Base-by-base conservation (phyloP, 2,329 filamentous ascomycete genomes). In the Gnomoniopsis smithogilvyi region DNA sequence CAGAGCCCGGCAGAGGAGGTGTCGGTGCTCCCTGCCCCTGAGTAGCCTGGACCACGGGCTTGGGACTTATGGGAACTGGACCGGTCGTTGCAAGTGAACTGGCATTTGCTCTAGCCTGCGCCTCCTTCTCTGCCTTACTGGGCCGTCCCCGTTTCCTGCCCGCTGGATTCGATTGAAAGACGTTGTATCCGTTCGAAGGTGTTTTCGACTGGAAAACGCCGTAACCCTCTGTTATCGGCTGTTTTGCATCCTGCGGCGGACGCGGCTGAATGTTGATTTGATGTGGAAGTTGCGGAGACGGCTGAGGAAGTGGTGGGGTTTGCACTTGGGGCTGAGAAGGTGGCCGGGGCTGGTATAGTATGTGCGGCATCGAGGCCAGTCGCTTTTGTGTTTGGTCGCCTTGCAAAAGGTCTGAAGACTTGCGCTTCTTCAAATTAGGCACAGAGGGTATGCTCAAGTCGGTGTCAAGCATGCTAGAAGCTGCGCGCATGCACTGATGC, bases 91-190 rank as follows among this genome's bases (percentile, higher is more conserved):
- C 58, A 33, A 67, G 65, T 10, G 58, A 56, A 3, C 58, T 62
- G 41, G 59, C 55, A 30, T 59, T 63, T 33, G 61, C 59, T 22
- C 67, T 66, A 11, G 67, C 66, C 12, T 65, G 67, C 11, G 68
- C 67, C 36, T 67, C 64, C 55, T 68, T 68, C 50, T 71, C 70
- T 8, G 66, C 66, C 60, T 72, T 73, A 17, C 70, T 70, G 0
- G 72, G 72, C 17, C 72, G 67, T 3, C 72, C 72, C 24, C 72
- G 67, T 54, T 67, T 72, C 10, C 69, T 66, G 48, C 57, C 59
- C 3, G 66, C 56, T 33, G 67, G 58, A 48, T 62, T 62, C 33
- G 60, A 57, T 34, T 56, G 61, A 21, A 61, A 63, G 10, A 58
- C 58, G n/a, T 33, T 26, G 30, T 63, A 30, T 56, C 65, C 22